A percentile compares a stretch with the other conserved stretches of the same genome.
phyloP scores from a whole-genome alignment of 2,329 filamentous ascomycete genomes.

The Claviceps purpurea region DNA sequence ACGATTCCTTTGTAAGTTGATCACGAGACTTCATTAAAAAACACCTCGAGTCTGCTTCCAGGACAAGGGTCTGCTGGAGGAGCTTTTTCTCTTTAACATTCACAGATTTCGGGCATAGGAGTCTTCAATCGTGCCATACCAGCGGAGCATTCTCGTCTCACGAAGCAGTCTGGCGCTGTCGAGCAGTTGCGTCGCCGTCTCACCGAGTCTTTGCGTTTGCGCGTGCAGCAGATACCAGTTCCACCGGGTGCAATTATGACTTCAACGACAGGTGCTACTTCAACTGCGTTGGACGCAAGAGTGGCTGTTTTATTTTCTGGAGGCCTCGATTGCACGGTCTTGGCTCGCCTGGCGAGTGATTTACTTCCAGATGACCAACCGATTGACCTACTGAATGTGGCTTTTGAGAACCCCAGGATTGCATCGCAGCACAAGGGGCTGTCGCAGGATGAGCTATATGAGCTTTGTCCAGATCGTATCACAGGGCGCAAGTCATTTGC shows the following conservation, averaged over 20 bases:
- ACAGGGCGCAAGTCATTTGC: conserved; percentile 69
- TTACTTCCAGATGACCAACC: conserved; percentile 53
- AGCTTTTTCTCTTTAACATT: conserved; percentile 12
- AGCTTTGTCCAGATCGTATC: conserved; percentile 77
- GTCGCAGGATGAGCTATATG: conserved; percentile 40
- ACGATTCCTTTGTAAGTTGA: conserved; percentile 32
- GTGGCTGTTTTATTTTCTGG: conserved; percentile 86
- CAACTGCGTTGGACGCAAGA: conserved; percentile 27
- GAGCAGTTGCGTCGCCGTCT: conserved; percentile 40
- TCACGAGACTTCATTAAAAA: neutral
- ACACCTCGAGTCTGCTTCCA: neutral
- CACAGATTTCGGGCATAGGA: conserved; percentile 40
- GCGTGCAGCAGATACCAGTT: conserved; percentile 52
- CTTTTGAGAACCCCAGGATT: conserved; percentile 83
- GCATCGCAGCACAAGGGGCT: conserved; percentile 36
- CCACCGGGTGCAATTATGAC: conserved; percentile 26
- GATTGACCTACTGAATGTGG: conserved; percentile 87
- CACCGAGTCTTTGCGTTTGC: conserved; percentile 45
- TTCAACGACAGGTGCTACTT: too few species aligned
- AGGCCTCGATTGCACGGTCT: conserved; percentile 79
- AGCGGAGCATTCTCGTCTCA: conserved; percentile 13
- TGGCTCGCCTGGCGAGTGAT: conserved; percentile 71
- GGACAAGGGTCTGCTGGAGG: conserved; percentile 21
- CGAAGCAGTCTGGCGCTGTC: conserved; percentile 33
- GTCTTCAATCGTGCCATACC: conserved; percentile 36